Evolutionary conservation across 2,329 filamentous ascomycete species (phyloP), one percentile per base, ranked within the genome.

Genomic region (Cordyceps militaris): DNA sequence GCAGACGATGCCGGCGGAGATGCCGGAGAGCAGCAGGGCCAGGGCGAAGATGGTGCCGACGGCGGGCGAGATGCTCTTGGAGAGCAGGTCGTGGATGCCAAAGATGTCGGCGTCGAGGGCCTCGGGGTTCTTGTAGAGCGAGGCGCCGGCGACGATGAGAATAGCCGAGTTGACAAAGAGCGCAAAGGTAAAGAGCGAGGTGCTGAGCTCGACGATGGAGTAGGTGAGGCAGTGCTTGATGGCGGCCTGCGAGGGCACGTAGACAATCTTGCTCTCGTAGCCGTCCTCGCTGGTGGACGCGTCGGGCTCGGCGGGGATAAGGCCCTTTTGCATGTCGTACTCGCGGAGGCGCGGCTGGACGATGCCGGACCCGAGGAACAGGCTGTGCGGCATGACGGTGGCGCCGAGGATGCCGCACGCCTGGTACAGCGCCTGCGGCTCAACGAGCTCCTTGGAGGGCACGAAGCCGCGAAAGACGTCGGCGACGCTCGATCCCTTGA

Each of bases 21-120:
- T 81, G 9, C 91, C 91, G 0, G 87, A 92, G 0, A 95, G 81
- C 0, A 96, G 79, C 1, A 96, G 75, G 0, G 91, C 89, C 2
- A 95, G 76, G 0, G 89, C 89, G 62, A 96, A 96, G n/a, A 96
- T 77, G 3, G 88, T 89, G 1, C 89, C 91, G 0, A 90, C 91
- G 0, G 82, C 87, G 0, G 86, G 84, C 0, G 87, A 84, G 53
- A 96, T 83, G 56, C 83, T 86, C 0, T 71, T 66, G 0, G 84
- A 80, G 0, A 96, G 81, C 3, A 96, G 76, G 38, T 79, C 71
- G 72, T 96, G 86, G 64, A 96, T 96, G 36, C 84, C 85, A 66
- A 95, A 96, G 42, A 96, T 86, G 66, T 94, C 87, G 1, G 89
- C 89, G 46, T 83, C 76, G 7, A 79, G 73, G 1, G 88, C 87